Base-by-base conservation (phyloP, 2,329 filamentous ascomycete species). In the Aspergillus novoparasiticus region DNA sequence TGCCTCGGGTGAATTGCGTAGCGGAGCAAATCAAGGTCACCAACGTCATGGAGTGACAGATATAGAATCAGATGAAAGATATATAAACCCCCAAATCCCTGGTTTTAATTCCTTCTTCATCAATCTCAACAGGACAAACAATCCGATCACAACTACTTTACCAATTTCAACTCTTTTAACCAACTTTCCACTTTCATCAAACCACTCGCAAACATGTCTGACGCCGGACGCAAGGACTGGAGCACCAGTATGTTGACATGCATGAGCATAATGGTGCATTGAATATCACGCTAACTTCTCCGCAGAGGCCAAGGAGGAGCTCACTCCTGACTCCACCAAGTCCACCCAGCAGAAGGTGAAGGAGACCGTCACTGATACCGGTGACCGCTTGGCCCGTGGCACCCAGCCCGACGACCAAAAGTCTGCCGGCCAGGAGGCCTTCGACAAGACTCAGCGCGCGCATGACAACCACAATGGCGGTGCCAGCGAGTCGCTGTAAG, bases 211-310 rank as follows among this genome's bases (percentile, higher is more conserved):
- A 70, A 21, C 75, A 88, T 87, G 86, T 85, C 87, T 83, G 87
- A 89, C 79, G 59, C 77, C 71, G 83, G 81, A 73, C 86, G 87
- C 85, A 89, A 89, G 80, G 85, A 87, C 78, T 83, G 87, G 77
- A 72, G 76, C 69, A 81, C 81, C 75, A 85, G 79, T 80, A 77
- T 57, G 77, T 74, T 26, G 5, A 34, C 1, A 32, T 12, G 4
- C 6, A 19, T 36, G 48, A 63, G 41, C 21, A n/a, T 23, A 9
- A 26, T 46, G 30, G 36, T 43, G 50, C 19, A 26, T 41, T 46
- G 51, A 6, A 23, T 16, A 0, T 28, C 34, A 30, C 48, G 61
- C 62, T 68, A 73, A 80, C 79, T 32, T 28, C 36, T 1, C 30
- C 34, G 60, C 68, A 80, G 84, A 87, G 84, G 78, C 82, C 66